A percentile compares a stretch with the other conserved stretches of the same genome.
Conservation (phyloP, 192 early-diverging fungal genomes). For the Rhizophlyctis rosea region DNA sequence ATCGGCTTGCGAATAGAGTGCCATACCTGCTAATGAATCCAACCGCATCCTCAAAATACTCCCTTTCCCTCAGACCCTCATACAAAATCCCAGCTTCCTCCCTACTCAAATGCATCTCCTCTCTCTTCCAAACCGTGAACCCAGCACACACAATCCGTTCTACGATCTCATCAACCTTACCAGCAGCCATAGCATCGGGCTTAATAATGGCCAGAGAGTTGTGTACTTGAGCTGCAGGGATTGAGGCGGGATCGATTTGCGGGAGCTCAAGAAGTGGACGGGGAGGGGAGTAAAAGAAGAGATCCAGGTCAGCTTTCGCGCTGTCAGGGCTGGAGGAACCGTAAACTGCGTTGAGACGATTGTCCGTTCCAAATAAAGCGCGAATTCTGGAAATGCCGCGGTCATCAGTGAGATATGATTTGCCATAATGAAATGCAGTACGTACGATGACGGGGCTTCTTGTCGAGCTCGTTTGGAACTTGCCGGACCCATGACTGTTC, state of each 20-base stretch:
- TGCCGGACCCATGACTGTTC: constrained; percentile 54
- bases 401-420: background rate
- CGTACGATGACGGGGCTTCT: constrained; percentile 46
- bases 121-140: constrained; percentile 45
- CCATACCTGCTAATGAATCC: constrained; percentile 36
- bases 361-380: constrained; percentile 52
- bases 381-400: constrained; percentile 44
- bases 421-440: background rate
- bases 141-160: constrained; percentile 45
- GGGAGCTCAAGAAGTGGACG: constrained; percentile 28
- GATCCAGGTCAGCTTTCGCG: constrained; percentile 42
- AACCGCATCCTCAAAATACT: constrained; percentile 38
- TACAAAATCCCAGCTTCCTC: constrained; percentile 44
- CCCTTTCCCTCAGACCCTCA: constrained; percentile 30
- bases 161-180: constrained; percentile 48
- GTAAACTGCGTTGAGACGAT: constrained; percentile 54
- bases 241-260: constrained; percentile 21
- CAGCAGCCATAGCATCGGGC: constrained; percentile 38
- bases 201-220: constrained; percentile 57
- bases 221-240: constrained; percentile 8
- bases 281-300: constrained; percentile 37
- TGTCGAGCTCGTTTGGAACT: constrained; percentile 44
- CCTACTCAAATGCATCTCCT: constrained; percentile 36
- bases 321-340: constrained; percentile 43
- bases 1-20: no score